Evolutionary conservation across 2,329 filamentous ascomycete genomes (phyloP), one percentile per base, ranked within the genome.

Genomic region (Tolypocladium ovalisporum): DNA sequence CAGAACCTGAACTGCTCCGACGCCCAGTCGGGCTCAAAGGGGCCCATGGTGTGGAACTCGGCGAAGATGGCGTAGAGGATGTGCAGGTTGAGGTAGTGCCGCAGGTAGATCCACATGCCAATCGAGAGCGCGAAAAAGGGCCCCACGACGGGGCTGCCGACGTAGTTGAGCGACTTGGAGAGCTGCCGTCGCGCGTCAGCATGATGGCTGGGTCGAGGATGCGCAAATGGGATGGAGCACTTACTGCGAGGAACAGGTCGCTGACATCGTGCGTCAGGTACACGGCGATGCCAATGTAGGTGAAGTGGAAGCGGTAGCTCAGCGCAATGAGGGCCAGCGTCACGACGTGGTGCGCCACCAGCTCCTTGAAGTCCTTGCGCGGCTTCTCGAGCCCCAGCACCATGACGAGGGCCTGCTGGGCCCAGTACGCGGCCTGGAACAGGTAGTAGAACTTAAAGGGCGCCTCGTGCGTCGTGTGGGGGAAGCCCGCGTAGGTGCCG

Each of bases 221-320:
- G 19, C 15, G 7, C 7, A 6, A 7, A 17, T 1, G 37, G 37
- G 19, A 10, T 17, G 13, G 36, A 6, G 13, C 4, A n/a, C 17
- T 34, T 12, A 51, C 47, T 39, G 93, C 92, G 49, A 97, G 81
- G 82, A 97, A 97, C 75, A 97, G 96, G 72, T 97, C 92, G 59
- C 87, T 91, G 60, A 97, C 88, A 68, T 97, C 92, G 73, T 96
- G 90, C 10, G 92, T 96, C 60, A 94, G 90, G 73, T 96, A 97
- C 36, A 97, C 90, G 22, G 90, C 89, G 56, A 97, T 75, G 32
- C 92, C 92, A 71, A 97, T 95, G 73, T 96, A 93, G n/a, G 91
- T 95, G 71, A 97, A 97, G 74, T 97, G 92, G 78, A 96, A 97
- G 60, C 90, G 85, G 75, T 97, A 97, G 76, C 89, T 95, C 67